Percentiles rank a stretch among this genome's conserved stretches.
These are phyloP conservation scores for Gynochthodes officinalis DNA, from an alignment of 257 asterid species.

Conservation along the genomic window DNA sequence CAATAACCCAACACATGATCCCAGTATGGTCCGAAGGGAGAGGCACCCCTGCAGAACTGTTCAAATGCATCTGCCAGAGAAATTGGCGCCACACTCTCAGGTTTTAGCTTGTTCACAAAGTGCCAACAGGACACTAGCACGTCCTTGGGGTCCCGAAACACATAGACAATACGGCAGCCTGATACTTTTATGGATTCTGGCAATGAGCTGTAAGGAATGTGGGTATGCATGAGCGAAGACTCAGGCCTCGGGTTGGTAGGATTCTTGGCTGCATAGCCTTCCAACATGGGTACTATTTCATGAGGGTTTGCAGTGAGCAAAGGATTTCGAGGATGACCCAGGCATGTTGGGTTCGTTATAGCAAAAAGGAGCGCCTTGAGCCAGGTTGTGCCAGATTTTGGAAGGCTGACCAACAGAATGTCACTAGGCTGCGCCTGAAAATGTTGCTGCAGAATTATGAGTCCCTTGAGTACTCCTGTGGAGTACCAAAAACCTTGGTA, in stretches of 20 bases:
- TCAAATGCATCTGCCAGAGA: constrained; percentile 32
- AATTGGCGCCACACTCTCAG: constrained; percentile 21
- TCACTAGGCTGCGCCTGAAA: constrained; percentile 18
- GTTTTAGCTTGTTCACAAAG: constrained; percentile 30
- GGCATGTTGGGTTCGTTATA: constrained; percentile 8
- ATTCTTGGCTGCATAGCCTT: constrained; percentile 19
- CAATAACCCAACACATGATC: constrained; percentile 48
- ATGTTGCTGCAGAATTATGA: constrained; percentile 23
- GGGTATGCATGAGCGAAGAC: constrained; percentile 21
- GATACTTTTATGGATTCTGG: constrained; percentile 9
- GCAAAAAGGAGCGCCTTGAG: constrained; percentile 29
- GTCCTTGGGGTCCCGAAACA: constrained; percentile 37
- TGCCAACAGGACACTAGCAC: constrained; percentile 49
- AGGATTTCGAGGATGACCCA: constrained; percentile 15
- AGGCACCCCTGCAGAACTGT: constrained; percentile 30
- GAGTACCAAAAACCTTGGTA: constrained; percentile 32
- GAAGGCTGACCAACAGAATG: constrained; percentile 22
- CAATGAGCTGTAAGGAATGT: constrained; percentile 19
- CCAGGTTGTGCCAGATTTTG: constrained; percentile 38
- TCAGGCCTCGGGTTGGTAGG: constrained; percentile 23
- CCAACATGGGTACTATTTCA: constrained; percentile 20
- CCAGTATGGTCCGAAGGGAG: constrained; percentile 44
- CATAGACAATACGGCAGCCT: constrained; percentile 25
- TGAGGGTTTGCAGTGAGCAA: constrained; percentile 30
- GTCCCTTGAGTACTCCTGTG: constrained; percentile 17